Percentiles rank a stretch among this genome's conserved stretches.
phyloP scores from a whole-genome alignment of 2,329 filamentous ascomycete genomes.

The Dothistroma pini region DNA sequence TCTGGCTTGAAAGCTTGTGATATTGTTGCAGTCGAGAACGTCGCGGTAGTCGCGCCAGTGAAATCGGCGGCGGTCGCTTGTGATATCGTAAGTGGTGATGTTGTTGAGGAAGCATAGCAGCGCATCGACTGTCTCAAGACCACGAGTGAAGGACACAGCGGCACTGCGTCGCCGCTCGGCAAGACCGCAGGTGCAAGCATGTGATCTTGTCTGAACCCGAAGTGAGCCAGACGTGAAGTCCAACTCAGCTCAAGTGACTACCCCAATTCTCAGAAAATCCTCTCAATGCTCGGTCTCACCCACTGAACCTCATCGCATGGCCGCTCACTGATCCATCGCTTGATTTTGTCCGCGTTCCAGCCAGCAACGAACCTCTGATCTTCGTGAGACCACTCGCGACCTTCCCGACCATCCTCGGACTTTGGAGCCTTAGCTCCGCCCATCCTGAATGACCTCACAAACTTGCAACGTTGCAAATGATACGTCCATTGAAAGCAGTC shows the following conservation, averaged over 20 bases:
- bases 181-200: too few species aligned
- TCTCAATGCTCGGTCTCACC: conserved; percentile 34
- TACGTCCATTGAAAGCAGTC: conserved; percentile 39
- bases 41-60: too few species aligned
- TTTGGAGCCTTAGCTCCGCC: conserved; percentile 36
- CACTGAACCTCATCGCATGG: conserved; percentile 39
- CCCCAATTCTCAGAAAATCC: conserved; percentile 20
- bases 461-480: conserved; percentile 20
- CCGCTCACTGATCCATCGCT: conserved; percentile 35
- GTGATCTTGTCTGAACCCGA: neutral
- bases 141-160: too few species aligned
- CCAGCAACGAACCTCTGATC: conserved; percentile 39
- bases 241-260: neutral
- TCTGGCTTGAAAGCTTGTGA: too few species aligned
- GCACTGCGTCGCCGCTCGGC: too few species aligned
- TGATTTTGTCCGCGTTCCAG: conserved; percentile 39
- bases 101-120: too few species aligned
- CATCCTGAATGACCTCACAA: conserved; percentile 36
- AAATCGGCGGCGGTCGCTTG: too few species aligned
- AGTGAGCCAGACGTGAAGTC: neutral
- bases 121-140: too few species aligned
- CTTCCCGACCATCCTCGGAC: conserved; percentile 23
- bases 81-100: too few species aligned
- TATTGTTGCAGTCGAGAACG: too few species aligned
- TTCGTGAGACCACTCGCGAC: conserved; percentile 28